Conservation (phyloP, 1,284 basidiomycete genomes). For the Leccinum fuscescens region DNA sequence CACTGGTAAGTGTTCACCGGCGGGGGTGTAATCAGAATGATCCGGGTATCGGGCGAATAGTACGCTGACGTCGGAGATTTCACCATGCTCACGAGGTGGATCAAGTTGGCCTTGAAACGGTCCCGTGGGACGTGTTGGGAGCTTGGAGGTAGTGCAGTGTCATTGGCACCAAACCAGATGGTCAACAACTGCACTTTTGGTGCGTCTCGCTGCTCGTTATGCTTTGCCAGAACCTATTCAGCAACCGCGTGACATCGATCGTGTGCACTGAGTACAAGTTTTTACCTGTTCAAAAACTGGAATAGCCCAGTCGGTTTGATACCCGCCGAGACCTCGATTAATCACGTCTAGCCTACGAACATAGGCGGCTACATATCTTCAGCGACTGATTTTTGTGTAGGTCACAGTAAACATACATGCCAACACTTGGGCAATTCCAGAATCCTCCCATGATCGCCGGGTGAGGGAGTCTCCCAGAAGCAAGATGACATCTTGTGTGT, state of each 20-base stretch:
- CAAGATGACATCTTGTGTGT: slow-evolving; percentile 62
- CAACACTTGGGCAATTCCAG: slow-evolving; percentile 62
- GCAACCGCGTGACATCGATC: neutral
- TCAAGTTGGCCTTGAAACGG: slow-evolving; percentile 67
- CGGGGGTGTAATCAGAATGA: slow-evolving; percentile 83
- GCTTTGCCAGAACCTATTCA: slow-evolving; percentile 53
- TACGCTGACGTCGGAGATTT: slow-evolving; percentile 58
- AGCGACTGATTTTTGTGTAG: neutral
- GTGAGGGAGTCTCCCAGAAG: slow-evolving; percentile 80
- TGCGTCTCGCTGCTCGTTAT: slow-evolving; percentile 45
- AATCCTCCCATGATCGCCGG: slow-evolving; percentile 56
- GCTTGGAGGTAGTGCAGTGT: slow-evolving; percentile 60
- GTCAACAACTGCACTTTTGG: slow-evolving; percentile 71
- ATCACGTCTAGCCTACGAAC: slow-evolving; percentile 77
- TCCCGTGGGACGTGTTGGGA: slow-evolving; percentile 71
- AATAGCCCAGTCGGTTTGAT: slow-evolving; percentile 82
- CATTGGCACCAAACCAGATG: slow-evolving; percentile 91
- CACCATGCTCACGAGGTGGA: slow-evolving; percentile 60
- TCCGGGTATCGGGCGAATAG: slow-evolving; percentile 71
- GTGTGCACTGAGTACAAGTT: slow-evolving; percentile 9
- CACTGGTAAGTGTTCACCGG: slow-evolving; percentile 71
- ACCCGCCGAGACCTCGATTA: slow-evolving; percentile 79
- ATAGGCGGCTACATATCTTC: slow-evolving; percentile 58
- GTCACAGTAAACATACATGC: slow-evolving; percentile 47
- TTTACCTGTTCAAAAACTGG: slow-evolving; percentile 73